Conservation (phyloP, 2,329 filamentous ascomycete species). For the Aspergillus sp. region DNA sequence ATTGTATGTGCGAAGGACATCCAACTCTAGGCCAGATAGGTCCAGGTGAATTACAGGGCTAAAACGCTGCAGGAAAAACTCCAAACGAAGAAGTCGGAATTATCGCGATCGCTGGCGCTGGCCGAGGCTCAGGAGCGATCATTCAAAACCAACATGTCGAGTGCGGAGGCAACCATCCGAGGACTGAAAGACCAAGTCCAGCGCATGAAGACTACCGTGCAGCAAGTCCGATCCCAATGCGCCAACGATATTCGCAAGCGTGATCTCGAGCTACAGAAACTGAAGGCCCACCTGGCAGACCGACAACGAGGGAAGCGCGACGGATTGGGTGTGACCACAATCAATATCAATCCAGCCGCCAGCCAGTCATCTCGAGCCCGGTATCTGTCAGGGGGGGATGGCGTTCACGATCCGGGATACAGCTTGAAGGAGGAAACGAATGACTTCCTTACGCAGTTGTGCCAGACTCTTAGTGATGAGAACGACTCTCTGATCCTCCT, state of each 20-base stretch:
- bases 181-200: slow-evolving; percentile 81
- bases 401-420: slow-evolving; percentile 59
- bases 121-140: slow-evolving; percentile 70
- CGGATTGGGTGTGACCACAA: slow-evolving; percentile 52
- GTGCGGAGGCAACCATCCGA: slow-evolving; percentile 71
- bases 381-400: slow-evolving; percentile 34
- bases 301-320: slow-evolving; percentile 59
- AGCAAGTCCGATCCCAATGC: slow-evolving; percentile 82
- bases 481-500: slow-evolving; percentile 79
- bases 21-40: neutral
- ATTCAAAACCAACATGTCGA: slow-evolving; percentile 67
- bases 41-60: neutral
- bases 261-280: slow-evolving; percentile 80
- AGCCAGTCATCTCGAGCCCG: slow-evolving; percentile 33
- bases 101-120: slow-evolving; percentile 56
- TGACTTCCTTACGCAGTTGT: slow-evolving; percentile 81
- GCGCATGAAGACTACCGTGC: slow-evolving; percentile 73
- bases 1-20: slow-evolving; percentile 48
- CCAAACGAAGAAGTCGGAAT: slow-evolving; percentile 55
- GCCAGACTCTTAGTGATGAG: slow-evolving; percentile 81
- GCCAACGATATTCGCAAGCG: slow-evolving; percentile 88
- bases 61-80: slow-evolving; percentile 48
- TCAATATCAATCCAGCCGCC: slow-evolving; percentile 44
- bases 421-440: slow-evolving; percentile 84
- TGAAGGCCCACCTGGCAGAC: slow-evolving; percentile 84